Conservation (phyloP, 2,329 filamentous ascomycete genomes). For the Hymenotorrendiella dingleyae region DNA sequence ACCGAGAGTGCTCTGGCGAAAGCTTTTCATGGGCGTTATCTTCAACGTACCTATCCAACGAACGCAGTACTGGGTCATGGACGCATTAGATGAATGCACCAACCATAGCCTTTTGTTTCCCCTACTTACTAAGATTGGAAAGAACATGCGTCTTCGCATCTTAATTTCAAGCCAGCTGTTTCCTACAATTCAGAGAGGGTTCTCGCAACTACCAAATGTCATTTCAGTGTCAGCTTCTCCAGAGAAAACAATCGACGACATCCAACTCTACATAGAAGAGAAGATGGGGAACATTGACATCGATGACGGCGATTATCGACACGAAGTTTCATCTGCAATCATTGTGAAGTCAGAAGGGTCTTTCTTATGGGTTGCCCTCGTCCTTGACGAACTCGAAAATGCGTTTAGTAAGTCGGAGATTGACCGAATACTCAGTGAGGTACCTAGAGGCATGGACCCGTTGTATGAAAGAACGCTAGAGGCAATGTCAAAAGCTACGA, state of each 20-base stretch:
- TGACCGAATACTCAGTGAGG: not conserved
- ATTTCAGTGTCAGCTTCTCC: not conserved
- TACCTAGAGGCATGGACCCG: not conserved
- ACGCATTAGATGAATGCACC: conserved; percentile 1
- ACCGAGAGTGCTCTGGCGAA: not conserved
- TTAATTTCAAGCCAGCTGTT: not conserved
- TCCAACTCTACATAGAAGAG: not conserved
- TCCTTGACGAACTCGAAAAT: not conserved
- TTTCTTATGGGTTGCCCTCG: conserved; percentile 1
- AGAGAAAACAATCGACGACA: not conserved
- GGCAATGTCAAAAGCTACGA: not conserved
- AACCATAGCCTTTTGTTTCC: not conserved
- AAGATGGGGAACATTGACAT: not conserved
- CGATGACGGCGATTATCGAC: not conserved
- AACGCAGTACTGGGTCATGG: not conserved
- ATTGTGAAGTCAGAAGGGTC: not conserved
- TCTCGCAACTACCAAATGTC: not conserved
- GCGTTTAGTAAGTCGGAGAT: not conserved
- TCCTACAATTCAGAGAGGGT: not conserved
- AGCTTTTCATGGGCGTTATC: not conserved
- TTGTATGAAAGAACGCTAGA: not conserved
- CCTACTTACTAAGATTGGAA: not conserved
- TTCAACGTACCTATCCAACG: not conserved
- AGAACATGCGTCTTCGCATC: not conserved
- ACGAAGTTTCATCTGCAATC: not conserved